phyloP scores from a whole-genome alignment of 2,329 filamentous ascomycete species.

The Colletotrichum sansevieriae region DNA sequence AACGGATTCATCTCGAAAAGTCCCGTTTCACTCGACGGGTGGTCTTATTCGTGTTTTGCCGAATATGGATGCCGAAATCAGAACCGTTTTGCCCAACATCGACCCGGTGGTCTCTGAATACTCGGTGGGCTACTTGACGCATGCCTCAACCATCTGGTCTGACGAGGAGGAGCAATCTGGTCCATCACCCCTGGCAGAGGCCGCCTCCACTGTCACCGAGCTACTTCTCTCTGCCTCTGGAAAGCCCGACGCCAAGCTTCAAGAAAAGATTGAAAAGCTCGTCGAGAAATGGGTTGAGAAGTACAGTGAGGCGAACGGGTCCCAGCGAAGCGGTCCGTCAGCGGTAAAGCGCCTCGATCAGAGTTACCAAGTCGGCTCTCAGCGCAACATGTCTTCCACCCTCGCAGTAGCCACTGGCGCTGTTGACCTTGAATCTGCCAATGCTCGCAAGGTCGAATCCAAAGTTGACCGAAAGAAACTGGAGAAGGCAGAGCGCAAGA shows the following conservation, averaged over 20 bases:
- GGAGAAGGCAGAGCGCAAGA: slow-evolving; percentile 97
- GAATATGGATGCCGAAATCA: slow-evolving; percentile 89
- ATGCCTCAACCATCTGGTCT: slow-evolving; percentile 88
- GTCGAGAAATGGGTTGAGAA: slow-evolving; percentile 91
- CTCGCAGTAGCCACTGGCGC: slow-evolving; percentile 85
- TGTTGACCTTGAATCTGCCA: slow-evolving; percentile 95
- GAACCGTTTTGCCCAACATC: slow-evolving; percentile 84
- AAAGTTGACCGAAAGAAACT: slow-evolving; percentile 99
- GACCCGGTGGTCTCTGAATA: slow-evolving; percentile 93
- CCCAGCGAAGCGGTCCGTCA: slow-evolving; percentile 79
- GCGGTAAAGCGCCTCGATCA: slow-evolving; percentile 90
- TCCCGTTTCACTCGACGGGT: neutral
- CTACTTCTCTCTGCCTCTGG: slow-evolving; percentile 95
- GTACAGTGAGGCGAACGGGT: slow-evolving; percentile 80
- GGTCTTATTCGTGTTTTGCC: neutral
- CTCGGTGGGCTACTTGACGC: slow-evolving; percentile 92
- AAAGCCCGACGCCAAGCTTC: slow-evolving; percentile 77
- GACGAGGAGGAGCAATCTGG: slow-evolving; percentile 77
- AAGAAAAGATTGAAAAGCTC: slow-evolving; percentile 83
- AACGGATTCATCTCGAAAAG: neutral
- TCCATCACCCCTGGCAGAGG: slow-evolving; percentile 85
- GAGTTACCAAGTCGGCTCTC: slow-evolving; percentile 92
- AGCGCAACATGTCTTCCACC: slow-evolving; percentile 96
- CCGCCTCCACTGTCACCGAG: slow-evolving; percentile 86
- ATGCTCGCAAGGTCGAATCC: slow-evolving; percentile 93